Conservation (phyloP, 2,329 filamentous ascomycete genomes). For the Laburnicola sp. region DNA sequence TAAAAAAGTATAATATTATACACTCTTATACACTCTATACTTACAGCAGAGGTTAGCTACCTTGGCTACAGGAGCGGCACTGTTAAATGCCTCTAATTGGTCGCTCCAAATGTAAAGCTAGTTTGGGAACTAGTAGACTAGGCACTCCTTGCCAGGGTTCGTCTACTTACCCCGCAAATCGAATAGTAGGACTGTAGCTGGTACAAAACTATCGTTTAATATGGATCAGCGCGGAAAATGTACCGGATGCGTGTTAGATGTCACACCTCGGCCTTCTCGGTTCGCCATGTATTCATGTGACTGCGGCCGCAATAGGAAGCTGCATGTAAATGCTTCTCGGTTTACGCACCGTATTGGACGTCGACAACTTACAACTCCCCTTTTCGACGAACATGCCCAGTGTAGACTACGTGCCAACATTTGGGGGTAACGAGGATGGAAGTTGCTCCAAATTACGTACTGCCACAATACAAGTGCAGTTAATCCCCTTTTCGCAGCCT, state of each 20-base stretch:
- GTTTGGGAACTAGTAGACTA: neutral
- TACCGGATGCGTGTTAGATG: neutral
- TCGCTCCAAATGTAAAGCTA: neutral
- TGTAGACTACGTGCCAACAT: neutral
- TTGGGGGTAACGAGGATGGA: neutral
- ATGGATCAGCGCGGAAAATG: neutral
- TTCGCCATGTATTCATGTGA: neutral
- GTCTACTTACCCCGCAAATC: conserved; percentile 1
- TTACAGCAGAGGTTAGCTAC: no score
- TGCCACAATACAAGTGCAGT: neutral
- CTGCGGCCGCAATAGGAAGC: neutral
- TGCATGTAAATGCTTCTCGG: neutral
- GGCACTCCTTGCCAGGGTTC: neutral
- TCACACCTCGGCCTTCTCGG: neutral
- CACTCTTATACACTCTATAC: no score
- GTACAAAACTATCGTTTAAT: neutral
- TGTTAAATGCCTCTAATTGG: neutral
- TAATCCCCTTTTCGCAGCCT: neutral
- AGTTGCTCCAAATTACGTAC: neutral
- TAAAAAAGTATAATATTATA: no score
- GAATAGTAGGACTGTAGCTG: neutral
- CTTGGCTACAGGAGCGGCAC: neutral
- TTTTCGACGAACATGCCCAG: conserved; percentile 6
- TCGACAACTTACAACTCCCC: conserved; percentile 15
- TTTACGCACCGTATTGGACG: neutral